Evolutionary conservation across 345 rosid genomes (phyloP).

Genomic region (Iberis pinnata): DNA sequence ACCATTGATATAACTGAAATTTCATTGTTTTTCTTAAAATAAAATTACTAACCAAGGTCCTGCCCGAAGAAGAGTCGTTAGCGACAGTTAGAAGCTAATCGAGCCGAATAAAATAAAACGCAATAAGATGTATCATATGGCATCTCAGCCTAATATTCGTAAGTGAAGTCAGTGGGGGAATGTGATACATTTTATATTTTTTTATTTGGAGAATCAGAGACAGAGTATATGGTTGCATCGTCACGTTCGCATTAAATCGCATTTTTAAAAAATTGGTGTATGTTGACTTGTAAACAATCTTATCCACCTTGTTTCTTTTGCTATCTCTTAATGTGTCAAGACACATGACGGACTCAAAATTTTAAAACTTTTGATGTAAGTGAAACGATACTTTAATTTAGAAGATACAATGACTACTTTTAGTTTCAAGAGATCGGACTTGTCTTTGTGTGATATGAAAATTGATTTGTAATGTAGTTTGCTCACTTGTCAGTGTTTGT

Average conservation of each 20-base stretch:
- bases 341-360: not conserved
- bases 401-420: too few relatives aligned
- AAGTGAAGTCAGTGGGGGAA: constrained; percentile 17
- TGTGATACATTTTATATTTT: too few relatives aligned
- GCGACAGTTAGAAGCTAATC: constrained; percentile 8
- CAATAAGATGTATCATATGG: not conserved
- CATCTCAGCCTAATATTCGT: constrained; percentile 4
- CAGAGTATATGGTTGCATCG: constrained; percentile 20
- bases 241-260: constrained; percentile 22
- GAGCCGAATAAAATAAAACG: constrained; percentile 9
- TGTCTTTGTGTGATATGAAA: too few relatives aligned
- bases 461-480: too few relatives aligned
- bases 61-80: too few relatives aligned
- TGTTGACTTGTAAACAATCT: constrained; percentile 27
- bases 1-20: too few relatives aligned
- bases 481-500: too few relatives aligned
- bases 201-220: too few relatives aligned
- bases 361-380: not conserved
- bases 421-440: too few relatives aligned
- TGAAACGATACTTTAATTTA: too few relatives aligned
- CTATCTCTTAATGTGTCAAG: not conserved
- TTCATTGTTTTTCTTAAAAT: too few relatives aligned
- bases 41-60: too few relatives aligned
- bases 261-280: constrained; percentile 6
- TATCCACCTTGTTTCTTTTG: constrained; percentile 13